Evolutionary conservation across 306 rosid species (phyloP).

Genomic region (Rubus parviflorus): DNA sequence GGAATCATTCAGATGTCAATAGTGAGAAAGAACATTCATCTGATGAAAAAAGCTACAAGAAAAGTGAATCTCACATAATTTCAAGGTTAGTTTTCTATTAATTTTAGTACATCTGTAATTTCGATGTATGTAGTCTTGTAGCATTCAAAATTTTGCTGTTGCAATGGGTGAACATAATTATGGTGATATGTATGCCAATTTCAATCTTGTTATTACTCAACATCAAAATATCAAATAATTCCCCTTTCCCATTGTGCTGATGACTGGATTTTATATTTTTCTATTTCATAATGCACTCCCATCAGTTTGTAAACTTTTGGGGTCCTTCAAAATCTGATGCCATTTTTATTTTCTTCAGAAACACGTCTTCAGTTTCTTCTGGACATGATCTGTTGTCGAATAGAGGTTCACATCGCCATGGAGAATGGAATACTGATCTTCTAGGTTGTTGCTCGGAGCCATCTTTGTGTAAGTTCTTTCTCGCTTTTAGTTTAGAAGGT

Average conservation of each 20-base stretch:
- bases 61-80: constrained; percentile 39
- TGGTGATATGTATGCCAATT: constrained; percentile 11
- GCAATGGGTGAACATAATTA: not conserved
- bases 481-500: constrained; percentile 17
- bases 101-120: not conserved
- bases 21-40: constrained; percentile 51
- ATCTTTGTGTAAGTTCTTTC: constrained; percentile 68
- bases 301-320: not conserved
- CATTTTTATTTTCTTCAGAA: constrained; percentile 32
- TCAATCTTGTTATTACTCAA: not conserved
- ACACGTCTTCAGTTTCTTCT: constrained; percentile 59
- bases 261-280: not conserved
- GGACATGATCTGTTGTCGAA: constrained; percentile 62
- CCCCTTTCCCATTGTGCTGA: not conserved
- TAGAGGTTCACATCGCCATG: constrained; percentile 58
- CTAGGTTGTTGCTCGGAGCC: constrained; percentile 97
- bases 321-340: constrained; percentile 12
- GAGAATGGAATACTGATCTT: constrained; percentile 91
- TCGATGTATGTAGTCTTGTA: not conserved
- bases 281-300: not conserved
- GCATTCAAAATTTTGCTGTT: not conserved
- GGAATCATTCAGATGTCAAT: constrained; percentile 43
- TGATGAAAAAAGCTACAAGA: constrained; percentile 54
- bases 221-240: not conserved
- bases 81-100: constrained; percentile 51